Conservation (phyloP, 768 basidiomycete genomes). For the Mycena alexandri region DNA sequence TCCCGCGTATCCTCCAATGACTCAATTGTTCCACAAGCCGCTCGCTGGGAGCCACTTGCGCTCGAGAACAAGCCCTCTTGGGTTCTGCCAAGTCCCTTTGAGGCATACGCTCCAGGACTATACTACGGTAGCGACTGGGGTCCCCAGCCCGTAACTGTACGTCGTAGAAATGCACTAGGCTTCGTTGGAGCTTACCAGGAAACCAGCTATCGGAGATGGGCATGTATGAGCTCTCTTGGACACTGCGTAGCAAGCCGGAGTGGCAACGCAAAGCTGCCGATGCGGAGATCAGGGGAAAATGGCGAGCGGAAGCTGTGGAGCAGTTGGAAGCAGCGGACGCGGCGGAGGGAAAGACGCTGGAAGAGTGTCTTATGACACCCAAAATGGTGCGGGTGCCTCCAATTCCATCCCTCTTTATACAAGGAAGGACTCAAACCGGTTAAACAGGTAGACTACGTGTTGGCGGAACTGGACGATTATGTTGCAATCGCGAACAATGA, state of each 20-base stretch:
- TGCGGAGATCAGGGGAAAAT: constrained; percentile 29
- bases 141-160: constrained; percentile 18
- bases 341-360: neutral
- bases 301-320: constrained; percentile 28
- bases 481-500: constrained; percentile 34
- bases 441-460: constrained; percentile 38
- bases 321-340: neutral
- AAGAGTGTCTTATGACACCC: constrained; percentile 5
- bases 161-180: neutral
- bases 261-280: constrained; percentile 28
- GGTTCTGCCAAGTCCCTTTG: constrained; percentile 16
- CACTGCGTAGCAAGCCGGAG: constrained; percentile 25
- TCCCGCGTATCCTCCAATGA: too few species aligned
- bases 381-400: constrained; percentile 19
- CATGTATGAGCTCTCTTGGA: constrained; percentile 27
- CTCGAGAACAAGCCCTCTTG: constrained; percentile 15
- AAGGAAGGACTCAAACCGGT: too few species aligned
- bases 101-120: neutral
- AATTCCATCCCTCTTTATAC: too few species aligned
- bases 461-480: constrained; percentile 39
- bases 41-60: neutral
- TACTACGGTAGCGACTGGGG: constrained; percentile 8
- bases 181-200: too few species aligned
- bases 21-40: too few species aligned
- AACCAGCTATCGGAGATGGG: constrained; percentile 19